Percentiles rank a stretch among this genome's conserved stretches.
Evolutionary conservation across 1,139 yeast species (phyloP).

Genomic region (Debaryomyces nepalensis): DNA sequence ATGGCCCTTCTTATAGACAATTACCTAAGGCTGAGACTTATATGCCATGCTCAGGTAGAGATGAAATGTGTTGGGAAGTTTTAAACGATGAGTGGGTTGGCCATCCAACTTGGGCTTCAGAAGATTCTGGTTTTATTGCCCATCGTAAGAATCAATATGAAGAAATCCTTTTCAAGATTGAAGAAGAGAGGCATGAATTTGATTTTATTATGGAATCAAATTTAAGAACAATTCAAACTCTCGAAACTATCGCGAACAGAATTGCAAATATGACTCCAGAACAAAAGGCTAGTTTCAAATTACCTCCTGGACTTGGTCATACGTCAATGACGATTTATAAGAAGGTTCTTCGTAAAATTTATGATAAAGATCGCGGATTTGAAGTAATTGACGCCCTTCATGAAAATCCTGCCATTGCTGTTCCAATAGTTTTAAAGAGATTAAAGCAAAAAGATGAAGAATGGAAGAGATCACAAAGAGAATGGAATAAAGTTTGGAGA

Average conservation of each 20-base stretch:
- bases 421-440: conserved; percentile 88
- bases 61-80: conserved; percentile 99
- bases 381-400: conserved; percentile 96
- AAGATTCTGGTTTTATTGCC: conserved; percentile 96
- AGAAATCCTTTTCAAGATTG: conserved; percentile 91
- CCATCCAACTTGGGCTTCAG: conserved; percentile 99
- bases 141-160: conserved; percentile 98
- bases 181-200: conserved; percentile 96
- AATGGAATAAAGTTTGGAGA: conserved; percentile 99
- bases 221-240: conserved; percentile 89
- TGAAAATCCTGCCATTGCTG: conserved; percentile 93
- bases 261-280: conserved; percentile 92
- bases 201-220: conserved; percentile 96
- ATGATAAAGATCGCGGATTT: conserved; percentile 92
- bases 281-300: conserved; percentile 81
- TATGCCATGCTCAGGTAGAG: conserved; percentile 98
- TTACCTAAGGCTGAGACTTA: conserved; percentile 93
- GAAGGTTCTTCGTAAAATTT: conserved; percentile 87
- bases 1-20: conserved; percentile 92
- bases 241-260: conserved; percentile 93
- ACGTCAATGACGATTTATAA: conserved; percentile 89
- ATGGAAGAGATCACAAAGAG: conserved; percentile 98
- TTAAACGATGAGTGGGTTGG: conserved; percentile 99
- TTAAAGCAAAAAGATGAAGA: conserved; percentile 98
- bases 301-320: conserved; percentile 93